Conservation (phyloP, 139 green algal species). For the Coelastrella sp. region DNA sequence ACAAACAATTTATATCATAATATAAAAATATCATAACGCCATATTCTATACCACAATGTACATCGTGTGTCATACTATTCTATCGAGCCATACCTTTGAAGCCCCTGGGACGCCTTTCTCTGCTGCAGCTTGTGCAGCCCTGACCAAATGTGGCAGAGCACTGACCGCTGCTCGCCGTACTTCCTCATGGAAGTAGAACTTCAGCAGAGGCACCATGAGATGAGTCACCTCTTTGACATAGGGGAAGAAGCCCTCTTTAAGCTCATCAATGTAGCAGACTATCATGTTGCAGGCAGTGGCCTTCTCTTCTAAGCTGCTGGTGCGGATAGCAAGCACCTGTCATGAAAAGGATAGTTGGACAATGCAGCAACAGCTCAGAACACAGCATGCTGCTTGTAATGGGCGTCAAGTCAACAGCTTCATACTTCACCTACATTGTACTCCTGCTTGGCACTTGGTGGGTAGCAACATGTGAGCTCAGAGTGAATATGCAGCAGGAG, state of each 20-base stretch:
- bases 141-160: slow-evolving; percentile 90
- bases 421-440: too few species aligned
- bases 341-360: not conserved
- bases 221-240: slow-evolving; percentile 74
- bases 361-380: not conserved
- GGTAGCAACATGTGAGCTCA: too few species aligned
- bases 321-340: slow-evolving; percentile 60
- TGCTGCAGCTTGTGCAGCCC: slow-evolving; percentile 32
- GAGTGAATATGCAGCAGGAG: too few species aligned
- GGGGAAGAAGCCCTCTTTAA: slow-evolving; percentile 95
- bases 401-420: too few species aligned
- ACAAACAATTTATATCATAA: too few species aligned
- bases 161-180: slow-evolving; percentile 75
- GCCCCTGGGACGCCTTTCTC: slow-evolving; percentile 24
- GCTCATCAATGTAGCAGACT: slow-evolving; percentile 97
- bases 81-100: not conserved
- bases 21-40: too few species aligned
- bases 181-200: slow-evolving; percentile 99
- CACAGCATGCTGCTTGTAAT: too few species aligned
- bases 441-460: too few species aligned
- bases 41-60: too few species aligned
- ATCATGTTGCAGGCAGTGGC: slow-evolving; percentile 98
- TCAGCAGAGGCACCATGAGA: slow-evolving; percentile 79
- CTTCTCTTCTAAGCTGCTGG: slow-evolving; percentile 90
- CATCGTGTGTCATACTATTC: too few species aligned